phyloP scores from a whole-genome alignment of 345 rosid species.

The Cardamine occulta region DNA sequence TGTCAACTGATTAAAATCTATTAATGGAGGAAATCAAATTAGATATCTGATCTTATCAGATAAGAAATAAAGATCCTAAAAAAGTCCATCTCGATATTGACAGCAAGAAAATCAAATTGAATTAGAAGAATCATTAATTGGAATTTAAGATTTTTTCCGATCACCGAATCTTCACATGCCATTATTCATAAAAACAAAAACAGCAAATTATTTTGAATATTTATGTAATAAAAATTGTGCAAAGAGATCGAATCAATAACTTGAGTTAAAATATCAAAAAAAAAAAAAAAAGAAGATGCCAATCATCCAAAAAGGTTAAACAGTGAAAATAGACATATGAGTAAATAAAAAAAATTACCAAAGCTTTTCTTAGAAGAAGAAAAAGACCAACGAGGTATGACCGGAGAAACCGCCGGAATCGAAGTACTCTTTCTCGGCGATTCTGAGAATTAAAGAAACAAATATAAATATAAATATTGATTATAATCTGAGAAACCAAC shows the following conservation, averaged over 20 bases:
- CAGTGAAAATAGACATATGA: neutral
- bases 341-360: conserved; percentile 30
- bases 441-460: conserved; percentile 19
- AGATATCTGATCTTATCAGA: conserved; percentile 22
- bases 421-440: conserved; percentile 39
- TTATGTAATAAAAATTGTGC: neutral
- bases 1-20: conserved; percentile 6
- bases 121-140: conserved; percentile 8
- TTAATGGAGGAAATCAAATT: conserved; percentile 32
- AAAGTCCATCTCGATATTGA: conserved; percentile 17
- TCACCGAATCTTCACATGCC: conserved; percentile 30
- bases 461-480: neutral
- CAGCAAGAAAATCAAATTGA: conserved; percentile 15
- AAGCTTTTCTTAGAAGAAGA: conserved; percentile 48
- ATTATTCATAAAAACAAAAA: conserved; percentile 18
- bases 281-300: neutral
- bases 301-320: conserved; percentile 15
- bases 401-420: conserved; percentile 33
- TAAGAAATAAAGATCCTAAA: conserved; percentile 3
- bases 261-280: neutral
- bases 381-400: conserved; percentile 46
- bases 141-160: conserved; percentile 16
- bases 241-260: conserved; percentile 11
- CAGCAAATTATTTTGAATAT: neutral
- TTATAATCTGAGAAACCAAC: conserved; percentile 7